Conservation (phyloP, 2,329 filamentous ascomycete species). For the Fusarium haematococcum region DNA sequence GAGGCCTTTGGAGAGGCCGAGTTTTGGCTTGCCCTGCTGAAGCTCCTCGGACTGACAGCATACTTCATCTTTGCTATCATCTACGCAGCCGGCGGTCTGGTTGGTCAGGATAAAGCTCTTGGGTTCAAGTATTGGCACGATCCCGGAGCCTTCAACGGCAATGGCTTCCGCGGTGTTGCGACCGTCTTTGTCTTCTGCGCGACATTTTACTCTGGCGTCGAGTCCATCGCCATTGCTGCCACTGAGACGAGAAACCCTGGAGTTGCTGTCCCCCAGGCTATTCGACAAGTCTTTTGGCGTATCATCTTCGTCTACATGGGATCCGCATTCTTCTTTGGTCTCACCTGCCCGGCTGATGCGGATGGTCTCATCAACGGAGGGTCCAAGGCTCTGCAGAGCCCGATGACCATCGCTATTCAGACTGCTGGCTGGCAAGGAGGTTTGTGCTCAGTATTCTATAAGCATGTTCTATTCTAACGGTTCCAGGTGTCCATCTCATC, state of each 20-base stretch:
- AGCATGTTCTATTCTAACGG: conserved; percentile 8
- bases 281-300: conserved; percentile 71
- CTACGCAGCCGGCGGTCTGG: conserved; percentile 75
- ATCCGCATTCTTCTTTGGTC: conserved; percentile 78
- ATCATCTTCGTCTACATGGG: conserved; percentile 76
- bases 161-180: conserved; percentile 75
- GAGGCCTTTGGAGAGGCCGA: conserved; percentile 83
- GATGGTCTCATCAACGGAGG: conserved; percentile 70
- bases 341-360: conserved; percentile 78
- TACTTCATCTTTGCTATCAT: conserved; percentile 81
- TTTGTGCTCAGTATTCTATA: conserved; percentile 5
- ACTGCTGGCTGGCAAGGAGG: conserved; percentile 80
- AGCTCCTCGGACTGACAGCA: conserved; percentile 75
- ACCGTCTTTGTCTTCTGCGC: conserved; percentile 77
- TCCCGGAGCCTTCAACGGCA: conserved; percentile 74
- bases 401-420: conserved; percentile 79
- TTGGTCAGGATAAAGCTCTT: conserved; percentile 67
- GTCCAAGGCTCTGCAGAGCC: conserved; percentile 75
- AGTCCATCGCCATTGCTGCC: conserved; percentile 72
- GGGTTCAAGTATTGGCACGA: conserved; percentile 80
- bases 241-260: conserved; percentile 71
- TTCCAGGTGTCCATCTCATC: conserved; percentile 73
- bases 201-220: conserved; percentile 77
- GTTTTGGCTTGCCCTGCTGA: conserved; percentile 82
- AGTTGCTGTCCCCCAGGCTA: conserved; percentile 67